A percentile compares a stretch with the other conserved stretches of the same genome.
These are phyloP conservation scores for Ophiobolus disseminans DNA, from an alignment of 2,329 filamentous ascomycete species.

Conservation along the genomic window DNA sequence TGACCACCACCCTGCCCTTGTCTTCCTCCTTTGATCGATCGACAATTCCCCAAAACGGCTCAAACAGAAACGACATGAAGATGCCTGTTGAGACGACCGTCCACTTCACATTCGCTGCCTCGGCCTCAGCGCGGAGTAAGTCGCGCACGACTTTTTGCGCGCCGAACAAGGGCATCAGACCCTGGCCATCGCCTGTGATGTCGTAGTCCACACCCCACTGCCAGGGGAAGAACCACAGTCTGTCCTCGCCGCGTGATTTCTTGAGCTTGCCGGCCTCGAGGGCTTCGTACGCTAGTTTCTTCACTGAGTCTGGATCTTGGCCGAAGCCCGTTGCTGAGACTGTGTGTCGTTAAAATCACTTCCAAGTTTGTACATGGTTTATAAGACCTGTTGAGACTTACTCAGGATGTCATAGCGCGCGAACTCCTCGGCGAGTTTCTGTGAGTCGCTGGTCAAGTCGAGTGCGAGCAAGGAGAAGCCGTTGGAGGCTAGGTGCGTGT, in stretches of 20 bases:
- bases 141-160: constrained; percentile 62
- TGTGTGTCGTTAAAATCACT: no score
- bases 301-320: constrained; percentile 61
- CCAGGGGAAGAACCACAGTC: constrained; percentile 68
- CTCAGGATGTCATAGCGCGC: constrained; percentile 60
- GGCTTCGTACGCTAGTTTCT: constrained; percentile 64
- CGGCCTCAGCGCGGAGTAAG: constrained; percentile 31
- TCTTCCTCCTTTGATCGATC: constrained; percentile 41
- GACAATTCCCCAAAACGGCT: constrained; percentile 68
- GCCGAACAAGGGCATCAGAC: constrained; percentile 70
- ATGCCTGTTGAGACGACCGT: constrained; percentile 72
- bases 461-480: constrained; percentile 50
- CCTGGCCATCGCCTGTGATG: constrained; percentile 61
- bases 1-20: constrained; percentile 45
- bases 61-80: constrained; percentile 75
- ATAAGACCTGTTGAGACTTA: no score
- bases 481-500: constrained; percentile 31
- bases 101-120: constrained; percentile 59
- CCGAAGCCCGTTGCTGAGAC: constrained; percentile 70
- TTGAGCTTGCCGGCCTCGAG: constrained; percentile 58
- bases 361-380: no score
- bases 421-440: constrained; percentile 45
- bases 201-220: constrained; percentile 79
- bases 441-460: constrained; percentile 50
- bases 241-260: constrained; percentile 3